phyloP scores from a whole-genome alignment of 169 alveolate species.

The Plasmodium yoelii region DNA sequence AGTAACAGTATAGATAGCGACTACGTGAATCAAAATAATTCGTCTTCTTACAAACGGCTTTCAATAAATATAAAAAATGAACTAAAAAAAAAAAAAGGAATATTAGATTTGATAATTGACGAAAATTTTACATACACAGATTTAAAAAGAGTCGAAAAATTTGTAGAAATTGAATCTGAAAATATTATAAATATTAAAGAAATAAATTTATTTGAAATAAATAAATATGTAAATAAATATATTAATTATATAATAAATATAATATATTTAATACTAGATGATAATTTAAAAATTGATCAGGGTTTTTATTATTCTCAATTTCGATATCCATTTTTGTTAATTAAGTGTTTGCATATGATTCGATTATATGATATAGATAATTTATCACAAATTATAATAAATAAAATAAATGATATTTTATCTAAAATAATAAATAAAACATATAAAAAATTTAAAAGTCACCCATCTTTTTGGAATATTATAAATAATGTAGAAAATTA shows the following conservation, averaged over 20 bases:
- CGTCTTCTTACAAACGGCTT: neutral
- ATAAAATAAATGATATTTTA: slow-evolving; percentile 56
- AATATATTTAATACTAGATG: slow-evolving; percentile 42
- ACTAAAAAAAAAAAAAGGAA: slow-evolving; percentile 8
- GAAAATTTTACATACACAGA: slow-evolving; percentile 48
- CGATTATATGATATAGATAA: slow-evolving; percentile 37
- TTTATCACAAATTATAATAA: slow-evolving; percentile 28
- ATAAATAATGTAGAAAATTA: neutral
- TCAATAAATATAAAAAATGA: slow-evolving; percentile 52
- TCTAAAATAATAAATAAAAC: slow-evolving; percentile 26
- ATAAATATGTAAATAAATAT: slow-evolving; percentile 52
- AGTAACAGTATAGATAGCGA: neutral
- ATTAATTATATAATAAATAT: slow-evolving; percentile 47
- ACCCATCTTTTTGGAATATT: neutral
- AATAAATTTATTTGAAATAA: slow-evolving; percentile 42
- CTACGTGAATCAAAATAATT: neutral
- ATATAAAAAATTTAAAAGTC: slow-evolving; percentile 41
- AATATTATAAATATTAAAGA: slow-evolving; percentile 58
- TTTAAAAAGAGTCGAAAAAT: slow-evolving; percentile 45
- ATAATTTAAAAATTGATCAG: slow-evolving; percentile 53
- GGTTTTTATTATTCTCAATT: slow-evolving; percentile 44
- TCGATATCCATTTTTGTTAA: slow-evolving; percentile 55
- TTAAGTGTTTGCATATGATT: slow-evolving; percentile 61
- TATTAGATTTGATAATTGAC: slow-evolving; percentile 14
- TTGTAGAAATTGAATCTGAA: slow-evolving; percentile 65